Percentiles rank a stretch among this genome's conserved stretches.
phyloP scores from a whole-genome alignment of 257 asterid genomes.

The Anisodus tanguticus region DNA sequence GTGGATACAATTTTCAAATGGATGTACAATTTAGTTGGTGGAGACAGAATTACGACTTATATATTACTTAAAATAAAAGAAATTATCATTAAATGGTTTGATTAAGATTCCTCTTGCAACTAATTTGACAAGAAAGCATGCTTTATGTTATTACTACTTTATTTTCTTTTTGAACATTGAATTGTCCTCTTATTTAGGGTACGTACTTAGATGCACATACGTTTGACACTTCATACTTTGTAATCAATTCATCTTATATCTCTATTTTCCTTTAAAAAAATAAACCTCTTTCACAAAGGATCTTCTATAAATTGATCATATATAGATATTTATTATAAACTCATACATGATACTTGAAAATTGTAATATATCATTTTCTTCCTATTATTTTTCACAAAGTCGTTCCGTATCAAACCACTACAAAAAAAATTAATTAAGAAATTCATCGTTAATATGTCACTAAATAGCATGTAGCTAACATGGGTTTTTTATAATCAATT shows the following conservation, averaged over 20 bases:
- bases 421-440: too few species aligned
- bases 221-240: neutral
- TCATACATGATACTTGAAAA: too few species aligned
- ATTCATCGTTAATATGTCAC: too few species aligned
- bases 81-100: conserved; percentile 6
- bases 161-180: neutral
- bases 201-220: neutral
- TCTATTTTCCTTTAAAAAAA: too few species aligned
- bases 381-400: too few species aligned
- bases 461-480: too few species aligned
- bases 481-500: too few species aligned
- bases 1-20: neutral
- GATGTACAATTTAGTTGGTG: neutral
- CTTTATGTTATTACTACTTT: neutral
- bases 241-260: too few species aligned
- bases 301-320: too few species aligned
- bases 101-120: conserved; percentile 23
- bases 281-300: too few species aligned
- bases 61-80: neutral
- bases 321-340: too few species aligned
- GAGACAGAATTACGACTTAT: neutral
- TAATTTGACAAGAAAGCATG: conserved; percentile 21
- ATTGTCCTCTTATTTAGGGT: neutral
- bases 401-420: neutral
- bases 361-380: too few species aligned